Evolutionary conservation across 2,329 filamentous ascomycete genomes (phyloP).

Genomic region (Calonectria hawksworthii): DNA sequence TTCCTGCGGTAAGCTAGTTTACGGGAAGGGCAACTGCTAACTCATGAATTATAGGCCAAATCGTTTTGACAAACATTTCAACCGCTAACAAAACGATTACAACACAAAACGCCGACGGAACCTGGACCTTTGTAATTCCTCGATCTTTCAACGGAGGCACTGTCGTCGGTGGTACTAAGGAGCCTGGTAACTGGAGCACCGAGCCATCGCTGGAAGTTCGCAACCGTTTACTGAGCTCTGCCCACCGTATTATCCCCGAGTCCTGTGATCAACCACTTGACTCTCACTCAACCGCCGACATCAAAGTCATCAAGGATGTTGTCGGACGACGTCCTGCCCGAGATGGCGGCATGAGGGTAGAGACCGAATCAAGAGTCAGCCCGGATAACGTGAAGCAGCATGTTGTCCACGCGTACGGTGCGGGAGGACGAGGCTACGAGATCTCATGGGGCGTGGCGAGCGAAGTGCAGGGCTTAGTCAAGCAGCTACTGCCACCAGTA

Average conservation of each 20-base stretch:
- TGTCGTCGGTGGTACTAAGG: slow-evolving; percentile 76
- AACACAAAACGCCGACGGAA: slow-evolving; percentile 72
- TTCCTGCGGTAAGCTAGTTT: background rate
- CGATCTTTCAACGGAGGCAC: slow-evolving; percentile 74
- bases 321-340: slow-evolving; percentile 62
- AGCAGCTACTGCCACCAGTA: slow-evolving; percentile 15
- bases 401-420: slow-evolving; percentile 70
- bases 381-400: slow-evolving; percentile 23
- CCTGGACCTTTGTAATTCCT: slow-evolving; percentile 74
- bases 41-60: slow-evolving; percentile 48
- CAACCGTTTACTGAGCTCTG: slow-evolving; percentile 41
- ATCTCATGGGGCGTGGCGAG: slow-evolving; percentile 72
- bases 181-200: slow-evolving; percentile 68
- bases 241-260: slow-evolving; percentile 31
- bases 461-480: slow-evolving; percentile 53
- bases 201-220: slow-evolving; percentile 63
- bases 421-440: slow-evolving; percentile 73
- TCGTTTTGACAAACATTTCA: slow-evolving; percentile 53
- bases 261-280: slow-evolving; percentile 12
- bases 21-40: fast-evolving
- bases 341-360: slow-evolving; percentile 61
- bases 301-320: slow-evolving; percentile 58
- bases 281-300: slow-evolving; percentile 45
- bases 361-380: slow-evolving; percentile 36
- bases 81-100: slow-evolving; percentile 62